A percentile compares a stretch with the other conserved stretches of the same genome.
These are phyloP conservation scores for Rhodocollybia butyracea DNA, from an alignment of 768 basidiomycete genomes.

Conservation along the genomic window DNA sequence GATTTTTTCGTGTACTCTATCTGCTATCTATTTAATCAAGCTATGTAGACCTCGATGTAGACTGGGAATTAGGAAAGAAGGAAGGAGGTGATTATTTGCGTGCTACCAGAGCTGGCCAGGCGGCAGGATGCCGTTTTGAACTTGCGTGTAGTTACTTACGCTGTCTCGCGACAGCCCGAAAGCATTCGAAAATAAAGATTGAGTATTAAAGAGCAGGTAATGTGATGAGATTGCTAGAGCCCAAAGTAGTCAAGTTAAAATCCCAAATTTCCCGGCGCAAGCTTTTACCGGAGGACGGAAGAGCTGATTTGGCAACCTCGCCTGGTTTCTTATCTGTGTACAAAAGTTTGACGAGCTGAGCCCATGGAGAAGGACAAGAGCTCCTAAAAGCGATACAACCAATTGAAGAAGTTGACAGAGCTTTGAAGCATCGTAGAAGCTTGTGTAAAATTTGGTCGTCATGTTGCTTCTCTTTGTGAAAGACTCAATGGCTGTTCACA, in stretches of 20 bases:
- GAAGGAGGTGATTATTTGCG: too few relatives aligned
- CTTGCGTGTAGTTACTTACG: too few relatives aligned
- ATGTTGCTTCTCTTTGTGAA: constrained; percentile 92
- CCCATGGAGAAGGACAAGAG: constrained; percentile 84
- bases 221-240: constrained; percentile 50
- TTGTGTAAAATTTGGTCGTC: constrained; percentile 94
- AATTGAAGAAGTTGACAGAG: constrained; percentile 82
- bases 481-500: background rate
- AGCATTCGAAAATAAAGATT: constrained; percentile 69
- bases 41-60: too few relatives aligned
- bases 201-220: constrained; percentile 73
- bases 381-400: constrained; percentile 88
- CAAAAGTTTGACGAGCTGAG: constrained; percentile 76
- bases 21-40: too few relatives aligned
- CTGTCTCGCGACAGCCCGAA: too few relatives aligned
- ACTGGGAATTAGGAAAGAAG: too few relatives aligned
- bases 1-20: too few relatives aligned
- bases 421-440: constrained; percentile 90
- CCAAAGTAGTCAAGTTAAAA: constrained; percentile 31
- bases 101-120: too few relatives aligned
- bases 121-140: too few relatives aligned
- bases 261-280: constrained; percentile 59
- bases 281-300: constrained; percentile 48
- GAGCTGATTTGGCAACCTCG: constrained; percentile 74
- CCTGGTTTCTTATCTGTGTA: constrained; percentile 99